A percentile compares a stretch with the other conserved stretches of the same genome.
These are phyloP conservation scores for Trichosanthes truncata DNA, from an alignment of 306 rosid genomes.

Conservation along the genomic window DNA sequence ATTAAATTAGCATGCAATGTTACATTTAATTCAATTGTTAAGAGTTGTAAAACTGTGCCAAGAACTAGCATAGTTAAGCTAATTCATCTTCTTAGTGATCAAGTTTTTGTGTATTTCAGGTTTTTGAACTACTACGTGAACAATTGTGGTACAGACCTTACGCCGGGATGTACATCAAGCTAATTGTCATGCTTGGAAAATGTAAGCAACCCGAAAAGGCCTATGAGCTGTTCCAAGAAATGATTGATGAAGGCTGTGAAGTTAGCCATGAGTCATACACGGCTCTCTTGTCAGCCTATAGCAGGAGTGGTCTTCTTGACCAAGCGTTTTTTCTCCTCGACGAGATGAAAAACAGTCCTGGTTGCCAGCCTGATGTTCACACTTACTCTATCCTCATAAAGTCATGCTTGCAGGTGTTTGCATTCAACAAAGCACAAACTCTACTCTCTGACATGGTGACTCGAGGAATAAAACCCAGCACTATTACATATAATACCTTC, in stretches of 20 bases:
- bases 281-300: conserved; percentile 79
- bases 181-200: conserved; percentile 93
- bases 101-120: conserved; percentile 30
- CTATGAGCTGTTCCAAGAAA: conserved; percentile 55
- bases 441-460: conserved; percentile 69
- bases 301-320: conserved; percentile 80
- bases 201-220: conserved; percentile 90
- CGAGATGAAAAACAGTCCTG: conserved; percentile 61
- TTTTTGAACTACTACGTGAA: conserved; percentile 71
- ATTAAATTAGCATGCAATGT: neutral
- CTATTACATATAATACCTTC: conserved; percentile 72
- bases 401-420: conserved; percentile 68
- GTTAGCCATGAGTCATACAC: conserved; percentile 66
- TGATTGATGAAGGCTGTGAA: conserved; percentile 77
- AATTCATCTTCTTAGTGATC: neutral
- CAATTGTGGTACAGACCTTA: conserved; percentile 85
- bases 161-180: conserved; percentile 61
- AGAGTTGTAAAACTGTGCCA: neutral
- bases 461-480: conserved; percentile 68
- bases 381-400: conserved; percentile 83
- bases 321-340: conserved; percentile 66
- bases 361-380: conserved; percentile 79
- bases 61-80: neutral
- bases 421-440: conserved; percentile 60
- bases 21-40: neutral